Evolutionary conservation across 768 basidiomycete species (phyloP).

Genomic region (Trametes villosa): DNA sequence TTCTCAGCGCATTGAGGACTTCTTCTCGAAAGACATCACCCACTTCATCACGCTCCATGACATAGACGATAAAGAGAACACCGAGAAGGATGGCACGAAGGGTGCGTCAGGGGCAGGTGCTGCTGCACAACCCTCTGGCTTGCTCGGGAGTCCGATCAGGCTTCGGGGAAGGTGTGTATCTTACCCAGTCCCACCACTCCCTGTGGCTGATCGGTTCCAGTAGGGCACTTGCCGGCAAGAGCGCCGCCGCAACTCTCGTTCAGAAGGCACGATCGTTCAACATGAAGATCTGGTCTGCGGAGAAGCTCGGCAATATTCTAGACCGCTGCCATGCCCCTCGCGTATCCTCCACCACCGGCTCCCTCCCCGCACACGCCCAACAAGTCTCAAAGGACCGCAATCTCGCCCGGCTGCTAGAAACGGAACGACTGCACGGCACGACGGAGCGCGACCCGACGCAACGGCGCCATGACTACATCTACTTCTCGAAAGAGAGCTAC

Average conservation of each 20-base stretch:
- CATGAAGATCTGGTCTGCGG: constrained; percentile 86
- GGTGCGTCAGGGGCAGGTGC: constrained; percentile 31
- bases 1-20: constrained; percentile 76
- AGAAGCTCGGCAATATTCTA: constrained; percentile 73
- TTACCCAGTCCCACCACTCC: no score
- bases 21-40: constrained; percentile 86
- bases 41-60: constrained; percentile 73
- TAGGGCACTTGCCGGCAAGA: constrained; percentile 7
- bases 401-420: constrained; percentile 68
- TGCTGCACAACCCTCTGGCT: constrained; percentile 29
- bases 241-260: constrained; percentile 51
- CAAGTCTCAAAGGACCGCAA: constrained; percentile 44
- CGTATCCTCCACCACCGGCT: constrained; percentile 33
- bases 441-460: constrained; percentile 92
- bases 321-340: constrained; percentile 59
- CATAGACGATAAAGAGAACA: constrained; percentile 71
- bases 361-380: constrained; percentile 34
- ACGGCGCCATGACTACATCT: constrained; percentile 84
- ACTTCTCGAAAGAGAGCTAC: constrained; percentile 75
- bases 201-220: not conserved
- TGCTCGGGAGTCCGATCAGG: constrained; percentile 69
- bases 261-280: constrained; percentile 68
- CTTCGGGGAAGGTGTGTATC: constrained; percentile 56
- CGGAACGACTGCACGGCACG: constrained; percentile 82
- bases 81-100: constrained; percentile 54